These are phyloP conservation scores for Ramaria sp. DNA, from an alignment of 768 basidiomycete species.

Conservation along the genomic window DNA sequence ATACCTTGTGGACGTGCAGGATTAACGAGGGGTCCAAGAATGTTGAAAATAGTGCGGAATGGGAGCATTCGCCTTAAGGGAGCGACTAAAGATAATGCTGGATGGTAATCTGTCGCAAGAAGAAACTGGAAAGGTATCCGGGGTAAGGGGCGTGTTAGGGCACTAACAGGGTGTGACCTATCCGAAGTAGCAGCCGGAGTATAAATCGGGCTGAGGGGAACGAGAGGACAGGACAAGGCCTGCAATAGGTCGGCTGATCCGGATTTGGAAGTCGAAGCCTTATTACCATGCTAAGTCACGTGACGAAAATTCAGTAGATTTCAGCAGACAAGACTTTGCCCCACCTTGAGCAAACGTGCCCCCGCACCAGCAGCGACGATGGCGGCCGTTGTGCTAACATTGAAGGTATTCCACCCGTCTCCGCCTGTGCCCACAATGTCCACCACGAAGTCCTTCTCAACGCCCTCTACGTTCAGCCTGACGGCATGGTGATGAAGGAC, in stretches of 20 bases:
- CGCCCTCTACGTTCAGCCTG: slow-evolving; percentile 44
- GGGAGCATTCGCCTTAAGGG: slow-evolving; percentile 81
- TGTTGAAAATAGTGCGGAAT: slow-evolving; percentile 95
- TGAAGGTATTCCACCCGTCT: slow-evolving; percentile 93
- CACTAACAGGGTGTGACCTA: background rate
- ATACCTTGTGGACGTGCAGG: slow-evolving; percentile 80
- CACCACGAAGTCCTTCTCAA: slow-evolving; percentile 37
- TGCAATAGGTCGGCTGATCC: slow-evolving; percentile 91
- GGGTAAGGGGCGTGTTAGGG: slow-evolving; percentile 31
- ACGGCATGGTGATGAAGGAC: slow-evolving; percentile 63
- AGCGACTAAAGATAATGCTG: slow-evolving; percentile 67
- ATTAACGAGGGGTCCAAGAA: slow-evolving; percentile 89
- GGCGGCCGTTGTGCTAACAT: slow-evolving; percentile 90
- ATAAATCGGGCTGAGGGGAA: slow-evolving; percentile 44
- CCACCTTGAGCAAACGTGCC: slow-evolving; percentile 73
- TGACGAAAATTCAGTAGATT: background rate
- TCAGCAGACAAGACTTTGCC: background rate
- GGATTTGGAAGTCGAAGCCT: slow-evolving; percentile 87
- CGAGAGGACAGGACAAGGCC: slow-evolving; percentile 70
- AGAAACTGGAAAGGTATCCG: slow-evolving; percentile 83
- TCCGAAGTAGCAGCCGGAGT: slow-evolving; percentile 32
- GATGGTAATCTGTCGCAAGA: slow-evolving; percentile 90
- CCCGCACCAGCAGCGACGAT: slow-evolving; percentile 94
- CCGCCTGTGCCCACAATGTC: slow-evolving; percentile 93
- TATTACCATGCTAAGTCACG: slow-evolving; percentile 64